Evolutionary conservation across 768 basidiomycete species (phyloP).

Genomic region (Suillus bovinus): DNA sequence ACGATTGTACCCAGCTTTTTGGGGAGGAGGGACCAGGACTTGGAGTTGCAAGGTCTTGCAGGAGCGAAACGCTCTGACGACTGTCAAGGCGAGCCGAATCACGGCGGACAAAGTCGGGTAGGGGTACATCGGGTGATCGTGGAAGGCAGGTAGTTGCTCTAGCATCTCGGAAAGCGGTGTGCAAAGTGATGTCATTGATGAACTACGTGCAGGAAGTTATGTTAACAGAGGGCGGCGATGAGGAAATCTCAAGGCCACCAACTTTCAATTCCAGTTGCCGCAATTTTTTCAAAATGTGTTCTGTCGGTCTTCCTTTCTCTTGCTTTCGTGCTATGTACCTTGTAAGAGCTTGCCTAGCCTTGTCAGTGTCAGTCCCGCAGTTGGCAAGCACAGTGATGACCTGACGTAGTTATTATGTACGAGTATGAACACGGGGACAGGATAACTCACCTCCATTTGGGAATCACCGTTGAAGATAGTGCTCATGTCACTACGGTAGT

Average conservation of each 20-base stretch:
- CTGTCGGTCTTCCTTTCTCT: conserved; percentile 27
- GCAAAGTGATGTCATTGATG: conserved; percentile 28
- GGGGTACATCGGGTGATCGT: conserved; percentile 26
- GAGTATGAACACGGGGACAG: background rate
- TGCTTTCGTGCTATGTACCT: conserved; percentile 33
- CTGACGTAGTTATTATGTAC: conserved; percentile 14
- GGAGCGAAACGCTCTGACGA: background rate
- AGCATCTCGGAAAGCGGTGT: conserved; percentile 34
- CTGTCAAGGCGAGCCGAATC: background rate
- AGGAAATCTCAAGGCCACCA: conserved; percentile 4
- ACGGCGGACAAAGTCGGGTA: conserved; percentile 14
- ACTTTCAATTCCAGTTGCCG: conserved; percentile 31
- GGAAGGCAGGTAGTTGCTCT: conserved; percentile 31
- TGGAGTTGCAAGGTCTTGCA: background rate
- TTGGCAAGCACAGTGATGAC: conserved; percentile 35
- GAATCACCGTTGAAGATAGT: conserved; percentile 29
- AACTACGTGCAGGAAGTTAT: conserved; percentile 21
- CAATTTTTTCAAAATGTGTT: conserved; percentile 31
- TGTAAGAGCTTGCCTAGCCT: conserved; percentile 28
- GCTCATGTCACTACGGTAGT: background rate
- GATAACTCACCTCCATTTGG: conserved; percentile 26
- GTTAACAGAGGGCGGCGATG: background rate
- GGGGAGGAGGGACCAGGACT: background rate
- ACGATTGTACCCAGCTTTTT: background rate
- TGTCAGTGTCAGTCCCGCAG: conserved; percentile 29